These are phyloP conservation scores for Panicum virgatum DNA, from an alignment of 202 grass and related monocot species.

Conservation along the genomic window DNA sequence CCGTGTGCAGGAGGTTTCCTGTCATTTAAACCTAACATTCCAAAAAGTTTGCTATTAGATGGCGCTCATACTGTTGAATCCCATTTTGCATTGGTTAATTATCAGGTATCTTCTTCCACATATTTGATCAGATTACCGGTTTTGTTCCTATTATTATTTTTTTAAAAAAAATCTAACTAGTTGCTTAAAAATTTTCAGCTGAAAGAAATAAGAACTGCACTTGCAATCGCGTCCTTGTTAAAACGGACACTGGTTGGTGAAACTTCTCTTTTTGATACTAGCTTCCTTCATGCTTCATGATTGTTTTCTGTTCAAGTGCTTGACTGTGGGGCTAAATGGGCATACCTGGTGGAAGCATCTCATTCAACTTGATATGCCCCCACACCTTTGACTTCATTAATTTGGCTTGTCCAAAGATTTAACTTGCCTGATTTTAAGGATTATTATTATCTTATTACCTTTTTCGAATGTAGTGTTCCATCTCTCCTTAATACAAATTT, in stretches of 20 bases:
- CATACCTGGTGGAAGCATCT: slow-evolving; percentile 4
- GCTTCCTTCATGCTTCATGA: slow-evolving; percentile 2
- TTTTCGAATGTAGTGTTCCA: neutral
- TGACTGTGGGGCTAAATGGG: slow-evolving; percentile 1
- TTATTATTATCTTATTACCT: slow-evolving; percentile 14
- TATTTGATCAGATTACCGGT: neutral
- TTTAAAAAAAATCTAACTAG: slow-evolving; percentile 24
- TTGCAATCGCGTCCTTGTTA: slow-evolving; percentile 81
- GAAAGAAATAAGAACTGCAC: slow-evolving; percentile 89
- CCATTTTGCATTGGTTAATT: slow-evolving; percentile 91
- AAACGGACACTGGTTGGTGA: slow-evolving; percentile 79
- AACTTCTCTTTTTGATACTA: slow-evolving; percentile 30
- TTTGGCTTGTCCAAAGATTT: slow-evolving; percentile 2
- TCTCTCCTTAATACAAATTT: slow-evolving; percentile 21
- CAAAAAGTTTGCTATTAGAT: slow-evolving; percentile 76
- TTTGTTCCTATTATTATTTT: neutral
- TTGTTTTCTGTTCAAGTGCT: slow-evolving; percentile 14
- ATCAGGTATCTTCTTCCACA: slow-evolving; percentile 59
- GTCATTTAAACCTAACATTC: slow-evolving; percentile 90
- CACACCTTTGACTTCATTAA: neutral
- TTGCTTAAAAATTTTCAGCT: slow-evolving; percentile 71
- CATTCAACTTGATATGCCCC: neutral
- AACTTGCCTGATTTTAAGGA: neutral
- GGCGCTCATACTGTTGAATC: slow-evolving; percentile 83
- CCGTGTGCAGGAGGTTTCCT: slow-evolving; percentile 80